Evolutionary conservation across 2,329 filamentous ascomycete genomes (phyloP).

Genomic region (Sclerotinia glacialis): DNA sequence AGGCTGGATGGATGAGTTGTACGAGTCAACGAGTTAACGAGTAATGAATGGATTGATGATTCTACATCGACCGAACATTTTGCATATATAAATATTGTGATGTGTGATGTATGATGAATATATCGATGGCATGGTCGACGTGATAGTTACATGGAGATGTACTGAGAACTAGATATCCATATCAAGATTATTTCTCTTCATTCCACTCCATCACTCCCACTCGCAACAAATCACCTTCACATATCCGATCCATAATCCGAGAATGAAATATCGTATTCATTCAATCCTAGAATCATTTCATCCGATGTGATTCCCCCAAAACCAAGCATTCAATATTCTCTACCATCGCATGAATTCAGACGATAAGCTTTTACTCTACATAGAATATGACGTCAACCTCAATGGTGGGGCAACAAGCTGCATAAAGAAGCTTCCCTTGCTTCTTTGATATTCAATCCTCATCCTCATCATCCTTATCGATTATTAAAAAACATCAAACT

Average conservation of each 20-base stretch:
- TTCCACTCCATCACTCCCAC: too few relatives aligned
- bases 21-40: neutral
- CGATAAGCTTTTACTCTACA: neutral
- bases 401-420: neutral
- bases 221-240: too few relatives aligned
- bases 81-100: neutral
- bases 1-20: neutral
- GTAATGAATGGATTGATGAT: neutral
- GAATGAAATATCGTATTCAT: too few relatives aligned
- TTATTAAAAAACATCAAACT: neutral
- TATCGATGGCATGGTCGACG: too few relatives aligned
- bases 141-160: too few relatives aligned
- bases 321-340: neutral
- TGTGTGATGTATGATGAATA: neutral
- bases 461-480: neutral
- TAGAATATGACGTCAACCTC: conserved; percentile 7
- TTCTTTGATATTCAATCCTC: neutral
- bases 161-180: too few relatives aligned
- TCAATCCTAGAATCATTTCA: neutral
- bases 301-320: neutral
- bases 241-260: neutral
- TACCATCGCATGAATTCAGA: neutral
- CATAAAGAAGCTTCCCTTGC: neutral
- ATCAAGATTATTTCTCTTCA: too few relatives aligned
- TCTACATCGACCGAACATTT: neutral